Conservation (phyloP, 2,329 filamentous ascomycete species). For the Conoideocrella luteorostrata region DNA sequence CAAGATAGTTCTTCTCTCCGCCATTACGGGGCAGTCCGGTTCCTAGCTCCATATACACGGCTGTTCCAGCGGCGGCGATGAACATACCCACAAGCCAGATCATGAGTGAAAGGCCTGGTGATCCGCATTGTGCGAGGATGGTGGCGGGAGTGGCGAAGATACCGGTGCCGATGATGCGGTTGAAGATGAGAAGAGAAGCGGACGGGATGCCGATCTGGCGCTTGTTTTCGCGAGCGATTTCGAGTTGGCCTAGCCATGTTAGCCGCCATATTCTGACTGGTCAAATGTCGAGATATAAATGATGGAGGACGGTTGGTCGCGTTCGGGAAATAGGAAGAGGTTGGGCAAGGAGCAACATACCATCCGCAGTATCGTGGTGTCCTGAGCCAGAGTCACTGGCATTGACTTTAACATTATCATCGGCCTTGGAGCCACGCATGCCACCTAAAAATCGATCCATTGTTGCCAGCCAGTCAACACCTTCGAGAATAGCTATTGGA, state of each 20-base stretch:
- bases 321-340: neutral
- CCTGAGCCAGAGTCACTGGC: conserved; percentile 8
- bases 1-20: conserved; percentile 62
- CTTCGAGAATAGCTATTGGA: no score
- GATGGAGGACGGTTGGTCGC: no score
- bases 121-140: conserved; percentile 51
- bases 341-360: conserved; percentile 6
- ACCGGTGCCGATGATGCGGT: conserved; percentile 60
- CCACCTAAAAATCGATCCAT: conserved; percentile 3
- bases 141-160: conserved; percentile 59
- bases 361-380: conserved; percentile 3
- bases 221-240: conserved; percentile 39
- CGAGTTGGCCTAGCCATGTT: conserved; percentile 21
- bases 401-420: conserved; percentile 6
- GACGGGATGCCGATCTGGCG: conserved; percentile 50
- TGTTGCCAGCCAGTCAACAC: no score
- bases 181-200: conserved; percentile 55
- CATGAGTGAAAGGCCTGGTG: conserved; percentile 55
- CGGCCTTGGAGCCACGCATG: conserved; percentile 3
- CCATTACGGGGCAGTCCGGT: conserved; percentile 59
- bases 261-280: neutral
- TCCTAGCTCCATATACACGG: conserved; percentile 61
- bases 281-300: no score
- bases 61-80: conserved; percentile 55
- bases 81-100: conserved; percentile 58